Evolutionary conservation across 1,284 basidiomycete species (phyloP).

Genomic region (Pulveroboletus sp.): DNA sequence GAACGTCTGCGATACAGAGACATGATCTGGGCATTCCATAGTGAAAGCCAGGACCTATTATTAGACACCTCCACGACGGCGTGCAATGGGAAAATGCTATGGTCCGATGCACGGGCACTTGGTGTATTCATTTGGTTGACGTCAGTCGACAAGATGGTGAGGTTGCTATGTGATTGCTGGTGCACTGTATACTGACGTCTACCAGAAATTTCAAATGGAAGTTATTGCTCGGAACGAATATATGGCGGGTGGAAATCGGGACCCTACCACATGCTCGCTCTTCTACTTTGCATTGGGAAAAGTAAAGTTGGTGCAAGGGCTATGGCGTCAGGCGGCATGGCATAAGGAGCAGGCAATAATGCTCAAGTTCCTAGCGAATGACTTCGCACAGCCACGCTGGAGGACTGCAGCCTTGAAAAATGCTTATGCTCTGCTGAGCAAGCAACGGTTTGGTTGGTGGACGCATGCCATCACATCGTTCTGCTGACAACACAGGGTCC

Average conservation of each 20-base stretch:
- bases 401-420: constrained; percentile 95
- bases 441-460: constrained; percentile 83
- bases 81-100: constrained; percentile 81
- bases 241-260: constrained; percentile 80
- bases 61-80: constrained; percentile 70
- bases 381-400: constrained; percentile 88
- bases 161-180: constrained; percentile 30
- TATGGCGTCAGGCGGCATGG: constrained; percentile 95
- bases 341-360: constrained; percentile 89
- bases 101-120: constrained; percentile 83
- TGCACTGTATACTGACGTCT: not conserved
- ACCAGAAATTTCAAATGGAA: constrained; percentile 80
- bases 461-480: not conserved
- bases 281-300: constrained; percentile 96
- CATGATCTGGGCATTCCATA: constrained; percentile 94
- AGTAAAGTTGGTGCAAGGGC: constrained; percentile 85
- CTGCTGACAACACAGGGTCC: constrained; percentile 12
- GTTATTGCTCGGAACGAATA: constrained; percentile 92
- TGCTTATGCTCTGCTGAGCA: constrained; percentile 90
- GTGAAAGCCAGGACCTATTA: constrained; percentile 86
- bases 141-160: constrained; percentile 74
- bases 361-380: constrained; percentile 92
- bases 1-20: constrained; percentile 85
- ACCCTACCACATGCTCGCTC: constrained; percentile 88
- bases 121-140: constrained; percentile 90